Evolutionary conservation across 371 early-diverging fungal species (phyloP), one percentile per base, ranked within the genome.

Genomic region (Rhizopus stolonifer): DNA sequence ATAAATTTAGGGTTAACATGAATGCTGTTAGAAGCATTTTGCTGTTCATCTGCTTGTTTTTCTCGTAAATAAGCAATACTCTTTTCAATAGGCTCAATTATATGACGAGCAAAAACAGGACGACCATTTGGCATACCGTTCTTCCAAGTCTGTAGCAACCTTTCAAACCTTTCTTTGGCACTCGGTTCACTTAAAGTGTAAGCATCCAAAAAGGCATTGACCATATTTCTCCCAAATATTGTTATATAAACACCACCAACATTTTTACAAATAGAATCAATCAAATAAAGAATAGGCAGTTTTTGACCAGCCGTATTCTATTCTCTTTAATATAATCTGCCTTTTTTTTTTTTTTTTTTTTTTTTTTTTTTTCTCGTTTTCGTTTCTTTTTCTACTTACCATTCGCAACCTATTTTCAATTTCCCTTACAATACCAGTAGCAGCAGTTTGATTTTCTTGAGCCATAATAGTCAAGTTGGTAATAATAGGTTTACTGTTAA

Each of bases 201-300:
- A 34, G 92, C 87, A 46, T 83, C 84, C 49, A 86, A 51, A 60
- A 89, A 96, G 9, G 81, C 68, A 29, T 61, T 71, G 22, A 76
- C 82, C 58, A 96, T 79, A 47, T 89, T 83, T 23, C 82, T 72
- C 22, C 80, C 76, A 70, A 96, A 92, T 24, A 83, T 66, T 14
- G 65, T 58, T 9, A 88, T 62, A 70, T 93, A 96, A 18, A 74
- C 73, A 17, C 80, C 86, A 17, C 94, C 93, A 24, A 92, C 86
- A 69, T 92, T 93, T 74, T 96, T 96, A 69, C 84, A 81, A 19
- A 96, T 94, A 29, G 95, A 95, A 72, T 96, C 96, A 53, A 96
- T 81, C 38, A 96, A 80, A 70, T 93, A 96, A 25, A 96, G 72
- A 3, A 87, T 79, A 15, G 95, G 95, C 18, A 96, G 76, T 72